A percentile compares a stretch with the other conserved stretches of the same genome.
These are phyloP conservation scores for Amphibolis antarctica DNA, from an alignment of 106 monocot genomes.

Conservation along the genomic window DNA sequence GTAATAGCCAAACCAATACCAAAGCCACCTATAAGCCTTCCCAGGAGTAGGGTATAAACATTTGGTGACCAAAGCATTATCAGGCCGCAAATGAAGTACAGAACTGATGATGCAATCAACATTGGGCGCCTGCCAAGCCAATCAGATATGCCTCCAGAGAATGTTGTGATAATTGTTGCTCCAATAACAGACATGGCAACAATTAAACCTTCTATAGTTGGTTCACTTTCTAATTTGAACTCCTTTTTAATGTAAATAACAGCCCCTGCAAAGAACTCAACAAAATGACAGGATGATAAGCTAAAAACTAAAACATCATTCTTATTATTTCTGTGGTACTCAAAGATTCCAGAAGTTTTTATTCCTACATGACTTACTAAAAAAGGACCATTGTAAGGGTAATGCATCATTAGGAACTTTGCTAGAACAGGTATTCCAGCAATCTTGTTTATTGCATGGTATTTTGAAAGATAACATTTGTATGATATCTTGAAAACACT, in stretches of 20 bases:
- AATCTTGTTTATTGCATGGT: background rate
- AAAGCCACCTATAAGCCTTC: conserved; percentile 16
- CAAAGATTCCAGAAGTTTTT: background rate
- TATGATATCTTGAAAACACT: background rate
- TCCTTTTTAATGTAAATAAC: conserved; percentile 26
- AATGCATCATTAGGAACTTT: background rate
- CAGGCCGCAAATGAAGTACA: conserved; percentile 18
- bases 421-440: background rate
- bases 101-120: conserved; percentile 21
- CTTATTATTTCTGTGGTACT: background rate
- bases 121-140: conserved; percentile 19
- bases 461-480: background rate
- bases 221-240: conserved; percentile 15
- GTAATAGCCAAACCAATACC: conserved; percentile 23
- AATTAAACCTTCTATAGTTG: conserved; percentile 22
- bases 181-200: conserved; percentile 24
- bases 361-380: background rate
- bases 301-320: background rate
- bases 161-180: conserved; percentile 19
- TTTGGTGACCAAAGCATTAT: conserved; percentile 28
- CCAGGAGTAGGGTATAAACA: conserved; percentile 17
- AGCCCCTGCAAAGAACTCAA: conserved; percentile 7
- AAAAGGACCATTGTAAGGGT: background rate
- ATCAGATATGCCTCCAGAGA: conserved; percentile 18
- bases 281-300: background rate